These are phyloP conservation scores for Rhododendron mucronatum DNA, from an alignment of 148 eudicot species.

Conservation along the genomic window DNA sequence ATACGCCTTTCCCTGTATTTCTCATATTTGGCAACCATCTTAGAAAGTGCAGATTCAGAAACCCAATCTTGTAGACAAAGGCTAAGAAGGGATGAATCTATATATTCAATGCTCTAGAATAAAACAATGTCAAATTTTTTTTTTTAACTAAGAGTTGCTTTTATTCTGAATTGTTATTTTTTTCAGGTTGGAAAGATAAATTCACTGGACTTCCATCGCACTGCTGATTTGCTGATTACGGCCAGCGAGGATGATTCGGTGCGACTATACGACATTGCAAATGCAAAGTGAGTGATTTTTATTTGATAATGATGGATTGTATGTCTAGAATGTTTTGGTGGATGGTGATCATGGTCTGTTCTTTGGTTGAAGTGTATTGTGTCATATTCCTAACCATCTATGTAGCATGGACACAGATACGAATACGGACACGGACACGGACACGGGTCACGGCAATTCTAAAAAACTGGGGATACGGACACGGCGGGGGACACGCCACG, in stretches of 20 bases:
- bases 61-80: not conserved
- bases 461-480: no score
- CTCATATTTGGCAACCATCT: not conserved
- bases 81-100: not conserved
- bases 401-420: no score
- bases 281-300: slow-evolving; percentile 62
- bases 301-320: not conserved
- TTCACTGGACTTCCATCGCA: slow-evolving; percentile 89
- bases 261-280: slow-evolving; percentile 79
- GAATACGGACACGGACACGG: no score
- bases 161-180: slow-evolving; percentile 1
- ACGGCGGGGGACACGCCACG: no score
- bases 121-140: not conserved
- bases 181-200: slow-evolving; percentile 84
- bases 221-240: slow-evolving; percentile 78
- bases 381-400: not conserved
- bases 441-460: no score
- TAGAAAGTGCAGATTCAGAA: not conserved
- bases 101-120: not conserved
- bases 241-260: slow-evolving; percentile 93
- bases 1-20: not conserved
- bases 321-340: not conserved
- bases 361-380: not conserved
- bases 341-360: not conserved
- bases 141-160: not conserved